Conservation (phyloP, 176 grass and related monocot genomes). For the Canna indica region DNA sequence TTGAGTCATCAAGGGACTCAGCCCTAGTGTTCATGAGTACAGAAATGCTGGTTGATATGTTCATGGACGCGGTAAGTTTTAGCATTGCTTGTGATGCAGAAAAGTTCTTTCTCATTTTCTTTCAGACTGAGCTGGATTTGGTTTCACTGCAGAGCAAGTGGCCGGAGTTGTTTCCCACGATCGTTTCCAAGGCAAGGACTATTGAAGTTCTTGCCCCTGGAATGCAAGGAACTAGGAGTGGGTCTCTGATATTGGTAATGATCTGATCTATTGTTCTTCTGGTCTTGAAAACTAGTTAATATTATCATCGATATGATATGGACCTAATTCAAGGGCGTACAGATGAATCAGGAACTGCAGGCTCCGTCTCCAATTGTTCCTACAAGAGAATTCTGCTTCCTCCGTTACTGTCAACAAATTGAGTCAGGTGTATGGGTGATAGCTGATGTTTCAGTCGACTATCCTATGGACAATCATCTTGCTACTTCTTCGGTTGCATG, state of each 20-base stretch:
- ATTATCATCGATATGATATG: background rate
- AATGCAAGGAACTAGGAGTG: constrained; percentile 32
- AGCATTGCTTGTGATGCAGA: background rate
- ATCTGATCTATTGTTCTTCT: background rate
- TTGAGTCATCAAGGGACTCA: constrained; percentile 66
- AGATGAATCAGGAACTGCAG: constrained; percentile 94
- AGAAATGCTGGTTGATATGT: constrained; percentile 53
- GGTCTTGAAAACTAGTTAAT: background rate
- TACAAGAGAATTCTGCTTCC: constrained; percentile 62
- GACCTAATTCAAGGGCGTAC: background rate
- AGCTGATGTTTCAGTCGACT: constrained; percentile 66
- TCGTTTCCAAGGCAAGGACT: constrained; percentile 57
- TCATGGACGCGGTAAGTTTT: constrained; percentile 67
- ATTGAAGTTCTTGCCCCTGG: constrained; percentile 52
- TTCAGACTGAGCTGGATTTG: background rate
- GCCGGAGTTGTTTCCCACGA: constrained; percentile 76
- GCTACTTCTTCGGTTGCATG: constrained; percentile 28
- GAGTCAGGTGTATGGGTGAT: constrained; percentile 76
- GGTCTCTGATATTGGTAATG: constrained; percentile 64
- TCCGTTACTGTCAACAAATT: constrained; percentile 82
- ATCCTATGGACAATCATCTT: constrained; percentile 36
- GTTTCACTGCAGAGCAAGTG: constrained; percentile 56
- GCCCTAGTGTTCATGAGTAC: constrained; percentile 50
- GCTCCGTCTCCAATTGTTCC: constrained; percentile 55
- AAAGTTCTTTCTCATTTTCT: background rate